Evolutionary conservation across 2,329 filamentous ascomycete genomes (phyloP).

Genomic region (Fusarium ramigenum): DNA sequence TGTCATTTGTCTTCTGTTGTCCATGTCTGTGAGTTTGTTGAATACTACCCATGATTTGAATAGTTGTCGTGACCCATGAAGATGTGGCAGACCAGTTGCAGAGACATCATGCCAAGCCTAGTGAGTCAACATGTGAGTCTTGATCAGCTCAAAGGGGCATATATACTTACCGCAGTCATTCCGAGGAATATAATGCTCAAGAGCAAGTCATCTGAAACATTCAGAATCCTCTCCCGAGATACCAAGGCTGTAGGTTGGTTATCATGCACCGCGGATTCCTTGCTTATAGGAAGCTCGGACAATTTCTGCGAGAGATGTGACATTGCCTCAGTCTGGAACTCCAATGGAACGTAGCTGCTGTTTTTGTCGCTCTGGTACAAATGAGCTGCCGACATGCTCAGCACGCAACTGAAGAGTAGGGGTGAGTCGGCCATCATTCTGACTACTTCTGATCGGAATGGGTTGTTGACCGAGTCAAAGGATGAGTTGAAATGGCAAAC

Average conservation of each 20-base stretch:
- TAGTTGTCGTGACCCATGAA: constrained; percentile 15
- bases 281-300: background rate
- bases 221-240: background rate
- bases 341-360: background rate
- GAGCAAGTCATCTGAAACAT: constrained; percentile 21
- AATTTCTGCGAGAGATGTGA: constrained; percentile 9
- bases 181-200: constrained; percentile 18
- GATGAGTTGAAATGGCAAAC: constrained; percentile 23
- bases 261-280: background rate
- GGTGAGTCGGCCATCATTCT: constrained; percentile 16
- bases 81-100: constrained; percentile 7
- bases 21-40: background rate
- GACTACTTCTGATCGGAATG: constrained; percentile 25
- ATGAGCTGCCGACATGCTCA: constrained; percentile 33
- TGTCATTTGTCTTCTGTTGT: background rate
- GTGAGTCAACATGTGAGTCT: background rate
- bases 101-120: constrained; percentile 29
- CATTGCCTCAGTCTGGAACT: constrained; percentile 27
- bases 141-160: fast-evolving
- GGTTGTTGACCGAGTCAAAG: constrained; percentile 19
- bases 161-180: constrained; percentile 22
- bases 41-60: constrained; percentile 17
- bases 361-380: constrained; percentile 11
- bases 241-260: background rate
- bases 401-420: constrained; percentile 6